Base-by-base conservation (phyloP, 352 stramenopile genomes). In the Phytophthora pisi region DNA sequence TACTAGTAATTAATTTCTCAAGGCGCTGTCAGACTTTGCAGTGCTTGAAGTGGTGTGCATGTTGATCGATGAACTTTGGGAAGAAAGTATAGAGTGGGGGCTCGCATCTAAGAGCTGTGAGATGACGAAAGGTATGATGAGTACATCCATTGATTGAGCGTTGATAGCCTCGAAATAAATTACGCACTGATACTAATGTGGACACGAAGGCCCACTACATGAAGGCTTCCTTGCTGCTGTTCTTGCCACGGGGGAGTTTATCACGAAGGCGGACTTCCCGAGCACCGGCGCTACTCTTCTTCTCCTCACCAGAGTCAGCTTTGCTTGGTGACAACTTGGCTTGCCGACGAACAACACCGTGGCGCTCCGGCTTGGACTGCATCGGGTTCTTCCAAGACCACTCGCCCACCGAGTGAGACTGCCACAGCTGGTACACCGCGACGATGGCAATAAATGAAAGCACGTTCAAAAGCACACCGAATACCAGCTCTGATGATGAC, bases 361-460 rank as follows among this genome's bases (percentile, higher is more conserved):
- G 51, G 53, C 31, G 54, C 1, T 31, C 42, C 18, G 46, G 13
- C 34, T 51, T 61, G 15, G 57, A 62, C 26, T 23, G 4, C 6
- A 30, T 34, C 9, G 24, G 15, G 16, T n/a, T 61, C 24, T 59
- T 72, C 58, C 50, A 66, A 36, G 54, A 60, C 36, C 49, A 64
- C 23, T 15, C 51, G n/a, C 38, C 53, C 16, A 18, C 51, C 7
- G 60, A 67, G 10, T 64, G 52, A 16, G 63, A 66, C 67, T 87
- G 74, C 65, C 81, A 92, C 67, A 80, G 56, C 64, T 89, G 82
- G 61, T 89, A 89, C 34, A 92, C 64, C 5, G 46, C 56, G 72
- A 91, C 77, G 52, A 92, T 91, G 42, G 81, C 71, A 40, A 90
- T 59, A 58, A 91, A 90, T 28, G 81, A 90, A 18, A 92, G 61